Evolutionary conservation across 345 rosid genomes (phyloP).

Genomic region (Salix arbutifolia): DNA sequence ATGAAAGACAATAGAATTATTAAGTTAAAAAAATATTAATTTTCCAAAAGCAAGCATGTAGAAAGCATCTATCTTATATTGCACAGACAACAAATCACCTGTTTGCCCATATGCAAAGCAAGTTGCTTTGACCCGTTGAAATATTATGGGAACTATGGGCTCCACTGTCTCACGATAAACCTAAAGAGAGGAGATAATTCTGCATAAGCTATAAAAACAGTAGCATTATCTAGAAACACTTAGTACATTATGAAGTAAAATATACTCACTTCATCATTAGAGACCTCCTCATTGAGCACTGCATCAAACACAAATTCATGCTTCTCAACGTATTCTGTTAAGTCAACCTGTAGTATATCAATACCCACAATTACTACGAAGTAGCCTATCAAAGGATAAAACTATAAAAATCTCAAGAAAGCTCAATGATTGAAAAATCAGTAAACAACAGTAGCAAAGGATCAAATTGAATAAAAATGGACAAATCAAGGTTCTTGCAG

Average conservation of each 20-base stretch:
- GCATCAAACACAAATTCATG: slow-evolving; percentile 97
- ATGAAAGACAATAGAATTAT: not conserved
- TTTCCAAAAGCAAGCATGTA: not conserved
- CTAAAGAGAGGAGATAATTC: slow-evolving; percentile 30
- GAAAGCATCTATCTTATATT: not conserved
- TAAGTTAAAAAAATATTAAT: not conserved
- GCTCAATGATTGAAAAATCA: not conserved
- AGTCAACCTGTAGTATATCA: slow-evolving; percentile 70
- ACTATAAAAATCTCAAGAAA: not conserved
- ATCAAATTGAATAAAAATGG: not conserved
- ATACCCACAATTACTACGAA: slow-evolving; percentile 8
- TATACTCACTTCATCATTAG: slow-evolving; percentile 83
- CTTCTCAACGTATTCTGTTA: slow-evolving; percentile 85
- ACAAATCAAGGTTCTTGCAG: not conserved
- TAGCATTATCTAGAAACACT: not conserved
- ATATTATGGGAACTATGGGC: slow-evolving; percentile 92
- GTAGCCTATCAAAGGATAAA: not conserved
- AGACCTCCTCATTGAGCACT: slow-evolving; percentile 90
- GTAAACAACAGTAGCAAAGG: not conserved
- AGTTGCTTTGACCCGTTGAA: slow-evolving; percentile 91
- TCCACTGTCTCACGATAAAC: slow-evolving; percentile 91
- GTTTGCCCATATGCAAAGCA: slow-evolving; percentile 99
- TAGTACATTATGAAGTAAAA: not conserved
- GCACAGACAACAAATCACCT: slow-evolving; percentile 40
- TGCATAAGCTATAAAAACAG: slow-evolving; percentile 12